These are phyloP conservation scores for Erigeron canadensis DNA, from an alignment of 129 eudicot genomes.

Conservation along the genomic window DNA sequence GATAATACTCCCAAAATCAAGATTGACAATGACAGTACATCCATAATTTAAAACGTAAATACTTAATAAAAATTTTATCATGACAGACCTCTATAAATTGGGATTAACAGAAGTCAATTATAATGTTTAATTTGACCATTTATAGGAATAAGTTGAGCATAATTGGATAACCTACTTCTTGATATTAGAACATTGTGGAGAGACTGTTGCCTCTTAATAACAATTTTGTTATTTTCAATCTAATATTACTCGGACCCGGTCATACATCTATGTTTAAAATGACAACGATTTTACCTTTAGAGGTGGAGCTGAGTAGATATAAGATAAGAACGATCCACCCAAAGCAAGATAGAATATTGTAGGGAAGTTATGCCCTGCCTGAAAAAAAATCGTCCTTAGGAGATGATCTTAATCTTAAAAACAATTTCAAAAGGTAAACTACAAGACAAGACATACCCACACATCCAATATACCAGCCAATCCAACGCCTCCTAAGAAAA, in stretches of 20 bases:
- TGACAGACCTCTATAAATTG: too few relatives aligned
- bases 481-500: constrained; percentile 85
- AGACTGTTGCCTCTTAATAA: too few relatives aligned
- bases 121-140: too few relatives aligned
- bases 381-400: constrained; percentile 26
- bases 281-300: constrained; percentile 57
- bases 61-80: too few relatives aligned
- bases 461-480: constrained; percentile 84
- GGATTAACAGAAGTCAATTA: too few relatives aligned
- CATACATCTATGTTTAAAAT: background rate
- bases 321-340: constrained; percentile 92
- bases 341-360: constrained; percentile 81
- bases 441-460: constrained; percentile 60
- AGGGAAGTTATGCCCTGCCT: constrained; percentile 89
- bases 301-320: constrained; percentile 99
- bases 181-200: too few relatives aligned
- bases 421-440: background rate
- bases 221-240: background rate
- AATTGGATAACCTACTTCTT: too few relatives aligned
- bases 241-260: background rate
- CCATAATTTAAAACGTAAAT: too few relatives aligned
- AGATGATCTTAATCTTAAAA: background rate
- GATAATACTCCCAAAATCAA: too few relatives aligned
- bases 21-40: too few relatives aligned
- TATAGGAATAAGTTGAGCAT: too few relatives aligned